Base-by-base conservation (phyloP, 2,329 filamentous ascomycete species). In the Aureobasidium sp. region DNA sequence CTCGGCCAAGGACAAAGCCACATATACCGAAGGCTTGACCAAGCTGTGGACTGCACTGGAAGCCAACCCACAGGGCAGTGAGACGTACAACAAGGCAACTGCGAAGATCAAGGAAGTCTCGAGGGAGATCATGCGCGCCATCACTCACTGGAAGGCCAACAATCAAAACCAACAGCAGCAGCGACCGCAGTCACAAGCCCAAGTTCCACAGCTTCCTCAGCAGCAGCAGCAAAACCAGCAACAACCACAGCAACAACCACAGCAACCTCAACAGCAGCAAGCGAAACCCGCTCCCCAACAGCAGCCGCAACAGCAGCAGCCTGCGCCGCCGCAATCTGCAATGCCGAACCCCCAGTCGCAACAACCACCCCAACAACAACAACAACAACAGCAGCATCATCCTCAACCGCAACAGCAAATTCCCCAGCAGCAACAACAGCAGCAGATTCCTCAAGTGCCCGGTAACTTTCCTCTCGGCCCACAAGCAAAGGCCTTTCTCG, bases 381-480 rank as follows among this genome's bases (percentile, higher is more conserved):
- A 62, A 17, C 61, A 58, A 50, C 47, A 65, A 5, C 52, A 58
- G 45, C 47, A 65, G 3, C 52, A 60, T 27, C 66, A 66, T 40
- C 65, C 64, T 19, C 67, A 62, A 14, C 58, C 42, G 12, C 63
- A 64, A 35, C 61, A 62, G 29, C 61, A 63, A 22, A 42, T 49
- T 5, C 65, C 62, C 40, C 60, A 62, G 24, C 62, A 66, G 27
- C 70, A 71, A 50, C 67, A 71, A 54, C 65, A 66, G 24, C 65
- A 68, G 45, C 66, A 66, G 42, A 68, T 70, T 45, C 66, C 67
- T 22, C 49, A 62, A 49, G 45, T 40, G 37, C 61, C 72, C 50
- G 71, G 71, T 27, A 68, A 70, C 19, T 66, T 67, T 29, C 68
- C 69, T 49, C 68, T 71, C 40, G 69, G 69, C 48, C 72, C 72